phyloP scores from a whole-genome alignment of 768 basidiomycete species.

The Tremella yokohamensis region DNA sequence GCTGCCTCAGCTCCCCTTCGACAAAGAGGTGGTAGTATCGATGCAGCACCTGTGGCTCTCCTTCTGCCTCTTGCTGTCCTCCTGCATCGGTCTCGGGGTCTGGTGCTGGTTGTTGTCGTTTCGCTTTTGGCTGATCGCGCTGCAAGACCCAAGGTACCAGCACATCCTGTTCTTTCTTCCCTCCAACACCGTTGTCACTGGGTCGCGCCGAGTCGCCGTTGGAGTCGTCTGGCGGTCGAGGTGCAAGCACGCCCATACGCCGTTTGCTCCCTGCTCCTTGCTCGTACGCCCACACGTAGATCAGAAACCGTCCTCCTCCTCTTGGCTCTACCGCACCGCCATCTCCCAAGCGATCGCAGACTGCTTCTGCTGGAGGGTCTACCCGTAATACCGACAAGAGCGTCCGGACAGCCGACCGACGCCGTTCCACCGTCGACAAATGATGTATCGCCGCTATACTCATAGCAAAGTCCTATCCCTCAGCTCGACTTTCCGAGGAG shows the following conservation, averaged over 20 bases:
- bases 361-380: neutral
- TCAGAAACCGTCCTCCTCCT: conserved; percentile 55
- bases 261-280: conserved; percentile 83
- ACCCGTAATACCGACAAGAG: conserved; percentile 26
- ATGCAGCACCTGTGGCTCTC: conserved; percentile 59
- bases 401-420: conserved; percentile 65
- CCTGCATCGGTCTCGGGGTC: conserved; percentile 13
- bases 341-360: too few relatives aligned
- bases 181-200: neutral
- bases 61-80: conserved; percentile 14
- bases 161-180: conserved; percentile 36
- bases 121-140: neutral
- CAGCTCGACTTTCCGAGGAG: neutral
- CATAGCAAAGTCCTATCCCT: conserved; percentile 82
- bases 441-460: conserved; percentile 98
- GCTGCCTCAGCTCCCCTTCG: conserved; percentile 65
- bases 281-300: conserved; percentile 96
- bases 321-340: too few relatives aligned
- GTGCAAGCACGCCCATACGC: conserved; percentile 55
- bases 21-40: conserved; percentile 97
- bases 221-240: conserved; percentile 16
- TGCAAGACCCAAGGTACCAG: conserved; percentile 49
- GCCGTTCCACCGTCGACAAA: conserved; percentile 72
- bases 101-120: conserved; percentile 5
- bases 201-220: neutral